A percentile compares a stretch with the other conserved stretches of the same genome.
Conservation (phyloP, 257 asterid genomes). For the Rubia yunnanensis region DNA sequence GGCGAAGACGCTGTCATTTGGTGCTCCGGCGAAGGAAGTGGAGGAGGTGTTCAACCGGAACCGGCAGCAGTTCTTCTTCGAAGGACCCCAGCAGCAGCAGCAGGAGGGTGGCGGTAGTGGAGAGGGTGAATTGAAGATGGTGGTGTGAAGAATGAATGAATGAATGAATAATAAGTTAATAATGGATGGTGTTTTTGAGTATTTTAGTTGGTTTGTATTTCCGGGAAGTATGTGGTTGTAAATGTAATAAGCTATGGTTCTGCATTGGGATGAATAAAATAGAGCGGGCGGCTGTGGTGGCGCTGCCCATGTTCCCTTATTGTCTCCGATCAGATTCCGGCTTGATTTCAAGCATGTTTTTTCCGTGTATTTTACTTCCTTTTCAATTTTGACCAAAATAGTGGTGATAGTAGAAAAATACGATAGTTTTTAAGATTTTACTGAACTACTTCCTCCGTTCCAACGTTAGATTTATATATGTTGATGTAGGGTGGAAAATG, state of each 20-base stretch:
- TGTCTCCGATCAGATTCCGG: too few species aligned
- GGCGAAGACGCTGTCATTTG: slow-evolving; percentile 59
- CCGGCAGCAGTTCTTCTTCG: slow-evolving; percentile 42
- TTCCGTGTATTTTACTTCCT: too few species aligned
- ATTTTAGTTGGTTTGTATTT: not conserved
- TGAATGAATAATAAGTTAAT: not conserved
- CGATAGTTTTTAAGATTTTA: too few species aligned
- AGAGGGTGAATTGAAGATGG: slow-evolving; percentile 14
- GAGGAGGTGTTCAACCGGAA: slow-evolving; percentile 46
- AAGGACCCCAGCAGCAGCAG: slow-evolving; percentile 41
- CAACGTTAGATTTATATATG: too few species aligned
- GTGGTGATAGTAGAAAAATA: too few species aligned
- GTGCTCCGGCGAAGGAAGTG: slow-evolving; percentile 51
- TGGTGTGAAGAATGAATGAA: slow-evolving; percentile 8
- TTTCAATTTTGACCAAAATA: too few species aligned
- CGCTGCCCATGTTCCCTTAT: too few species aligned
- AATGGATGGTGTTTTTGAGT: not conserved
- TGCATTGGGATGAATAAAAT: not conserved
- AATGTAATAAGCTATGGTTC: not conserved
- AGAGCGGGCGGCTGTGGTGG: too few species aligned
- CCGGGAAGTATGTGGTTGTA: not conserved
- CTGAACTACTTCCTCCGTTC: too few species aligned
- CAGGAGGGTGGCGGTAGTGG: slow-evolving; percentile 13
- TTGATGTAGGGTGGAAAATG: too few species aligned
- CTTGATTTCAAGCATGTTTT: too few species aligned